Evolutionary conservation across 495 filamentous ascomycete genomes (phyloP).

Genomic region (Podospora fimiseda): DNA sequence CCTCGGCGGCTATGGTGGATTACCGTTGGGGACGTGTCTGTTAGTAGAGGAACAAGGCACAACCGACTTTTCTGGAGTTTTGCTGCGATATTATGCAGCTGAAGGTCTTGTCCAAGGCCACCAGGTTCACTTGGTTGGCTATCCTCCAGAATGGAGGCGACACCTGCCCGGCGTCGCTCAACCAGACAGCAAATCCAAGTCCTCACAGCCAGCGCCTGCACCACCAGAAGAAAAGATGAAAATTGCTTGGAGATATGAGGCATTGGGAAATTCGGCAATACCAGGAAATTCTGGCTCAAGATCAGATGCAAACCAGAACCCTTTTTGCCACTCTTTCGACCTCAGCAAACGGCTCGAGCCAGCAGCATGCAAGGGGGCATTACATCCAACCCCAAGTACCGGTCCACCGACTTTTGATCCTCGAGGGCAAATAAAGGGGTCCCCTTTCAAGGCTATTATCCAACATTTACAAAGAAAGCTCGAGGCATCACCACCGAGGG

Average conservation of each 20-base stretch:
- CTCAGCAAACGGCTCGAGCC: conserved; percentile 74
- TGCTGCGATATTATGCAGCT: conserved; percentile 85
- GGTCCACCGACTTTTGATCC: conserved; percentile 17
- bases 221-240: conserved; percentile 76
- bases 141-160: conserved; percentile 70
- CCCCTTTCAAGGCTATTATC: conserved; percentile 61
- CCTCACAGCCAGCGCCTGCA: conserved; percentile 28
- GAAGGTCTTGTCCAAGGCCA: conserved; percentile 93
- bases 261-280: conserved; percentile 54
- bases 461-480: conserved; percentile 54
- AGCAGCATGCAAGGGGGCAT: conserved; percentile 38
- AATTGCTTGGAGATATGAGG: conserved; percentile 97
- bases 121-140: conserved; percentile 74
- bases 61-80: conserved; percentile 82
- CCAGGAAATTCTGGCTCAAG: conserved; percentile 47
- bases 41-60: conserved; percentile 90
- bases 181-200: conserved; percentile 36
- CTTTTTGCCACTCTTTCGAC: conserved; percentile 87
- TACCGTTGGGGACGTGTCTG: conserved; percentile 73
- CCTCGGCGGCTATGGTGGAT: conserved; percentile 81
- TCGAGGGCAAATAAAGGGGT: conserved; percentile 18
- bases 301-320: conserved; percentile 33
- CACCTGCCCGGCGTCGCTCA: conserved; percentile 71
- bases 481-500: conserved; percentile 47
- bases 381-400: conserved; percentile 42